These are phyloP conservation scores for Coemansia sp. DNA, from an alignment of 192 early-diverging fungal species.

Conservation along the genomic window DNA sequence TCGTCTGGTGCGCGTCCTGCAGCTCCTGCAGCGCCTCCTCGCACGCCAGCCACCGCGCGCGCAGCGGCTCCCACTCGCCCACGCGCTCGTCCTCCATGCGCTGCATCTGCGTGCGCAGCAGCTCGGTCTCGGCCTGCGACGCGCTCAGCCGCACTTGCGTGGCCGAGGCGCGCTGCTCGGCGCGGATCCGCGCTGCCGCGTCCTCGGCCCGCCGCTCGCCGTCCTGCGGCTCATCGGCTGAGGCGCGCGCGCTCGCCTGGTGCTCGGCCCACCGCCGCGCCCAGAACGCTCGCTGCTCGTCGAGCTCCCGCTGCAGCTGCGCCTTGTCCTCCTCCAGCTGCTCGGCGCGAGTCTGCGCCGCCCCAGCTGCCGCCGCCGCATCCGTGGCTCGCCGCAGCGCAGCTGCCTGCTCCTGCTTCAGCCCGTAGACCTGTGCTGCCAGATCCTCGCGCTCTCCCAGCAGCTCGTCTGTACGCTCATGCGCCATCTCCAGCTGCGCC, in stretches of 20 bases:
- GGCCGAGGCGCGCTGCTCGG: slow-evolving; percentile 34
- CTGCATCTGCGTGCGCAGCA: slow-evolving; percentile 21
- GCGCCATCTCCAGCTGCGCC: slow-evolving; percentile 37
- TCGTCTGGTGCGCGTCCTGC: slow-evolving; percentile 43
- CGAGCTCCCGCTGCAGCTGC: slow-evolving; percentile 26
- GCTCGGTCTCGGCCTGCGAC: slow-evolving; percentile 24
- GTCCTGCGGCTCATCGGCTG: neutral
- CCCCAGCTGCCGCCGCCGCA: slow-evolving; percentile 9
- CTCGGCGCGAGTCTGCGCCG: slow-evolving; percentile 23
- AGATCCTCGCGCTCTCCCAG: slow-evolving; percentile 44
- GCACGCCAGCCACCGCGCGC: slow-evolving; percentile 38
- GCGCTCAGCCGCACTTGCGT: slow-evolving; percentile 20
- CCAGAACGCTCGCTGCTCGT: slow-evolving; percentile 39
- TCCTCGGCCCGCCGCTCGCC: slow-evolving; percentile 16
- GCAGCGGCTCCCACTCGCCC: slow-evolving; percentile 48
- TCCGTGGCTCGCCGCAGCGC: slow-evolving; percentile 28
- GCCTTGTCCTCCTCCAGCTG: slow-evolving; percentile 33
- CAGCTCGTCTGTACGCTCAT: slow-evolving; percentile 44
- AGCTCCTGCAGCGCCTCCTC: slow-evolving; percentile 47
- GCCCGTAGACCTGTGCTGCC: slow-evolving; percentile 18
- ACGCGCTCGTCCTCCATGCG: slow-evolving; percentile 27
- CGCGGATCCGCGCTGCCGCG: slow-evolving; percentile 33
- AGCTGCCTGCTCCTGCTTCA: slow-evolving; percentile 33
- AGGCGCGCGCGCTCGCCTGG: slow-evolving; percentile 2
- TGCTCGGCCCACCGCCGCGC: slow-evolving; percentile 29